phyloP scores from a whole-genome alignment of 257 asterid species.

The Gentiana macrophylla region DNA sequence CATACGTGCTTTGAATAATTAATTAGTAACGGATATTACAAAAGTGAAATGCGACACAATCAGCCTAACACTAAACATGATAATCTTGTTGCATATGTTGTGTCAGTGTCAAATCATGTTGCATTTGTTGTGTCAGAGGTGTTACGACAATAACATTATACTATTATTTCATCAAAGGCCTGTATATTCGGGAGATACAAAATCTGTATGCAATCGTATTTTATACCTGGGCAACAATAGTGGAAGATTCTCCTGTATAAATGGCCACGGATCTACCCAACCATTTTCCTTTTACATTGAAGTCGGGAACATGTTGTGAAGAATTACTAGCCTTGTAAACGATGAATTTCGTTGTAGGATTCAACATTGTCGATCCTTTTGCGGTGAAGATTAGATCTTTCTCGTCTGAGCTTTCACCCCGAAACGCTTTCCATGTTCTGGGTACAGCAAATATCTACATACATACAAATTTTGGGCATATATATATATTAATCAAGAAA shows the following conservation, averaged over 20 bases:
- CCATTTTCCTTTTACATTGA: constrained; percentile 23
- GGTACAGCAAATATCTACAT: constrained; percentile 12
- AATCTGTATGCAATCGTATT: no score
- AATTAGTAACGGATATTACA: no score
- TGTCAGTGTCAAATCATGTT: no score
- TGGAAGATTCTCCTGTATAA: constrained; percentile 22
- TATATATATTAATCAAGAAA: not conserved
- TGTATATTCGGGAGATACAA: no score
- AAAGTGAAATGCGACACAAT: no score
- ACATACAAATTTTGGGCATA: no score
- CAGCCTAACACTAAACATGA: no score
- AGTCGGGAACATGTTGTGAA: constrained; percentile 28
- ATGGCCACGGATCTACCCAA: constrained; percentile 18
- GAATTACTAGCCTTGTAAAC: constrained; percentile 10
- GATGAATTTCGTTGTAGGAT: constrained; percentile 7
- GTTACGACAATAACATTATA: no score
- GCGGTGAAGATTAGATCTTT: constrained; percentile 13
- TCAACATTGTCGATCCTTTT: constrained; percentile 7
- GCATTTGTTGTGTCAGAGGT: no score
- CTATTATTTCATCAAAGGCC: no score
- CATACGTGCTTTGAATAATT: no score
- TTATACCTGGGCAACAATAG: constrained; percentile 32
- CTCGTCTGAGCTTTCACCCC: constrained; percentile 14
- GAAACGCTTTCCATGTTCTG: constrained; percentile 12
- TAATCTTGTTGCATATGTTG: no score